A percentile compares a stretch with the other conserved stretches of the same genome.
These are phyloP conservation scores for Phytophthora citrophthora DNA, from an alignment of 352 stramenopile genomes.

Conservation along the genomic window DNA sequence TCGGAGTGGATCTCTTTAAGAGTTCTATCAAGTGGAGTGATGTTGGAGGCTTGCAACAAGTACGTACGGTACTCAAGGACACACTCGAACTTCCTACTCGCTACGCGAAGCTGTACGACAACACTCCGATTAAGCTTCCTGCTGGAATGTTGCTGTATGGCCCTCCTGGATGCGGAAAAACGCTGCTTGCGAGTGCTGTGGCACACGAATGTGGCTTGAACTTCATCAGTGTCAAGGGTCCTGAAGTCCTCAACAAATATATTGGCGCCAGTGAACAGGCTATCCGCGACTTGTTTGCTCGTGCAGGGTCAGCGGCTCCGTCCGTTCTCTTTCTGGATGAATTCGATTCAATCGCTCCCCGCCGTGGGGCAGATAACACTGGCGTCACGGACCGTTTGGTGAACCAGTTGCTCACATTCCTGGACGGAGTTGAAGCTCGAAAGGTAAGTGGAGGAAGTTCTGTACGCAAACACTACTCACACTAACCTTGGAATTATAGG, in stretches of 20 bases:
- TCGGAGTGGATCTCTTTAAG: constrained; percentile 86
- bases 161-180: constrained; percentile 92
- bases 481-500: constrained; percentile 32
- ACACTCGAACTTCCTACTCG: constrained; percentile 87
- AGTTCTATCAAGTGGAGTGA: constrained; percentile 89
- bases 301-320: constrained; percentile 74
- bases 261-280: constrained; percentile 91
- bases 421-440: constrained; percentile 95
- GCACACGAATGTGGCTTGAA: constrained; percentile 89
- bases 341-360: constrained; percentile 96
- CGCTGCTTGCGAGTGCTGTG: constrained; percentile 85
- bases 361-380: constrained; percentile 92
- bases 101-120: constrained; percentile 84
- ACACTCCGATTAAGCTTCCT: constrained; percentile 82
- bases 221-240: constrained; percentile 92
- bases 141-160: constrained; percentile 91
- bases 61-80: constrained; percentile 89
- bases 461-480: not conserved
- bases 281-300: constrained; percentile 87
- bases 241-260: constrained; percentile 92
- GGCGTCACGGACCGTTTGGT: constrained; percentile 97
- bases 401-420: constrained; percentile 98
- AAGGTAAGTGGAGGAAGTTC: constrained; percentile 46
- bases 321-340: constrained; percentile 90
- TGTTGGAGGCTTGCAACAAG: constrained; percentile 79